These are phyloP conservation scores for Golubevia pallescens DNA, from an alignment of 1,284 basidiomycete species.

Conservation along the genomic window DNA sequence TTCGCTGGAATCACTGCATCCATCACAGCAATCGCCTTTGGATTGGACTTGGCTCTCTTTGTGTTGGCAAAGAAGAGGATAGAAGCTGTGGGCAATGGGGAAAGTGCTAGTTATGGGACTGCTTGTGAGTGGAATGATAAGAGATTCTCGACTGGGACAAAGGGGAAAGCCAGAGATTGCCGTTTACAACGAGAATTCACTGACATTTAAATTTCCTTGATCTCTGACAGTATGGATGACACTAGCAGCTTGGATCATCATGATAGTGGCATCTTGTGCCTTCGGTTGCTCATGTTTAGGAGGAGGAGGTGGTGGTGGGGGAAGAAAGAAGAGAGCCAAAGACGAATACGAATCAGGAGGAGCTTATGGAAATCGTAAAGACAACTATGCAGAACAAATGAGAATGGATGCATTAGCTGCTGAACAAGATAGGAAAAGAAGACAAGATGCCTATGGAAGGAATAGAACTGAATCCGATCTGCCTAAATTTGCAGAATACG, in stretches of 20 bases:
- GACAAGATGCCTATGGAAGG: slow-evolving; percentile 22
- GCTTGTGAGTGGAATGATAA: slow-evolving; percentile 21
- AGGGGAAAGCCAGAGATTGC: too few species aligned
- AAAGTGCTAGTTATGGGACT: slow-evolving; percentile 31
- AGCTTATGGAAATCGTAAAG: slow-evolving; percentile 5
- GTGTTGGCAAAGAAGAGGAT: slow-evolving; percentile 52
- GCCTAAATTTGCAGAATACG: slow-evolving; percentile 56
- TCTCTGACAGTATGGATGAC: slow-evolving; percentile 40
- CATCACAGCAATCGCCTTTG: slow-evolving; percentile 43
- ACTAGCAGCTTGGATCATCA: slow-evolving; percentile 44
- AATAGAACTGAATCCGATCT: slow-evolving; percentile 19
- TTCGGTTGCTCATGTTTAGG: slow-evolving; percentile 35
- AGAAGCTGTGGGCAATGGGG: slow-evolving; percentile 31
- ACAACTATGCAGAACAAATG: slow-evolving; percentile 41
- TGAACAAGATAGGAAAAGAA: slow-evolving; percentile 36
- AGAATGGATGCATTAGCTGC: slow-evolving; percentile 54
- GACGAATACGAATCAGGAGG: slow-evolving; percentile 14
- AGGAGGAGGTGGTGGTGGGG: slow-evolving; percentile 17
- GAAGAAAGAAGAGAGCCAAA: slow-evolving; percentile 32
- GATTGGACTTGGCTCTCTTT: slow-evolving; percentile 50
- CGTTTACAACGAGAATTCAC: too few species aligned
- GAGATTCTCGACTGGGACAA: too few species aligned
- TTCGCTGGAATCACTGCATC: slow-evolving; percentile 37
- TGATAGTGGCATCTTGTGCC: slow-evolving; percentile 36
- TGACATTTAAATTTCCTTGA: too few species aligned